These are phyloP conservation scores for Mucor saturninus DNA, from an alignment of 371 early-diverging fungal genomes.

Conservation along the genomic window DNA sequence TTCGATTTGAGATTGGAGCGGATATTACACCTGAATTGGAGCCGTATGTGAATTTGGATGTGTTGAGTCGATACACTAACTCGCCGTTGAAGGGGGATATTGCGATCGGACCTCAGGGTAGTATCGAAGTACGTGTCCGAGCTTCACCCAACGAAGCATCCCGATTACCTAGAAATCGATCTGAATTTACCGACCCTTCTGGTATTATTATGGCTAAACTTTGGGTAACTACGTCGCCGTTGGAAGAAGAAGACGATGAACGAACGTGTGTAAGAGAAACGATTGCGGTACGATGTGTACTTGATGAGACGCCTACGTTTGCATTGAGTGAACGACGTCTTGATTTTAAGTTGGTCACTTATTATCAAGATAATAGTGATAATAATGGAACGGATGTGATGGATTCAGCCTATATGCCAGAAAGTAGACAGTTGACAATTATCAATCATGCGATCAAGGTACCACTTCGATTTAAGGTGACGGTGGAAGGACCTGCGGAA, in stretches of 20 bases:
- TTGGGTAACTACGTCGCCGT: constrained; percentile 63
- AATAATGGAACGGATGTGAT: constrained; percentile 40
- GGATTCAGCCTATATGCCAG: constrained; percentile 41
- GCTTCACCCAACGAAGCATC: constrained; percentile 67
- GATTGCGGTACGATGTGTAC: constrained; percentile 70
- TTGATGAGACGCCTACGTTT: constrained; percentile 74
- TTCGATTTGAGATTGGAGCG: constrained; percentile 78
- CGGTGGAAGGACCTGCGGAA: constrained; percentile 78
- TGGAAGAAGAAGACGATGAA: constrained; percentile 31
- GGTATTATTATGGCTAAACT: constrained; percentile 66
- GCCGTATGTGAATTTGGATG: constrained; percentile 70
- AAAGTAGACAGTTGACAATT: constrained; percentile 54
- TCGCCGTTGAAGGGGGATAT: constrained; percentile 80
- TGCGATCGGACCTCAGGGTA: constrained; percentile 68
- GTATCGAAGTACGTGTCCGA: constrained; percentile 79
- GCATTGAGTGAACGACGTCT: constrained; percentile 64
- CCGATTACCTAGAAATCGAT: constrained; percentile 58
- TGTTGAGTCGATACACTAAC: constrained; percentile 83
- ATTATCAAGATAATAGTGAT: constrained; percentile 57
- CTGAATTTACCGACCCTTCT: constrained; percentile 60
- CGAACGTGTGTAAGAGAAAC: constrained; percentile 52
- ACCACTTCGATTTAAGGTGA: constrained; percentile 71
- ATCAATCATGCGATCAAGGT: constrained; percentile 68
- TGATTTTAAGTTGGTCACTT: constrained; percentile 60
- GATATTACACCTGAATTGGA: constrained; percentile 64